Base-by-base conservation (phyloP, 2,329 filamentous ascomycete genomes). In the Cytospora piceae region DNA sequence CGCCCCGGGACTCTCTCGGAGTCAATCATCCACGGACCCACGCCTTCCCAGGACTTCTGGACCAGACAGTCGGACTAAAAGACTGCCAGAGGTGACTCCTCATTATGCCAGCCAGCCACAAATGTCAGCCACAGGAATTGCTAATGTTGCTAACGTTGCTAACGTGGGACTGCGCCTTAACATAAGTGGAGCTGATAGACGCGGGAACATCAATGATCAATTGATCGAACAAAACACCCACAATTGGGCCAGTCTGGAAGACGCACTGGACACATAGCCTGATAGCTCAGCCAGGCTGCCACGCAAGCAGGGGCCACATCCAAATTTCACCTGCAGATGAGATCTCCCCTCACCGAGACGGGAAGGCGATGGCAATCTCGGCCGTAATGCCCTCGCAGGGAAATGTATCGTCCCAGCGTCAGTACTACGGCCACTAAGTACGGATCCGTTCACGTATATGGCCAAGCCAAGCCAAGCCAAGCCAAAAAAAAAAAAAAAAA, bases 321-420 rank as follows among this genome's bases (percentile, higher is more conserved):
- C 46, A 24, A 49, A 24, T 20, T 49, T 49, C 46, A 49, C 46
- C 46, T 9, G 46, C 46, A 49, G 46, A 49, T 49, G 46, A 49
- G 46, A 49, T 49, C 46, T 49, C 24, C 17, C 46, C 20, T 24
- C n/a, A 12, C 46, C 46, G n/a, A 49, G n/a, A 20, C 46, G n/a
- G 46, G 46, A 49, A 49, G 46, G 17, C 11, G n/a, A 52, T 32
- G 56, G 61, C 42, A 63, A 63, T 63, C 51, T 63, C 61, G 61
- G 61, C 31, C 61, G 54, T 55, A 29, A 63, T 63, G 31, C 31
- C 61, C 29, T 57, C 54, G 32, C 37, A 46, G 54, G 53, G 51
- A 63, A 39, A 14, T 24, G 53, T 37, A 42, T 37, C 31, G 46
- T 51, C 34, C 29, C 20, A n/a, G 31, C 60, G 37, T 46, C 55